Percentiles rank a stretch among this genome's conserved stretches.
Conservation (phyloP, 371 early-diverging fungal genomes). For the Mucor mucedo region DNA sequence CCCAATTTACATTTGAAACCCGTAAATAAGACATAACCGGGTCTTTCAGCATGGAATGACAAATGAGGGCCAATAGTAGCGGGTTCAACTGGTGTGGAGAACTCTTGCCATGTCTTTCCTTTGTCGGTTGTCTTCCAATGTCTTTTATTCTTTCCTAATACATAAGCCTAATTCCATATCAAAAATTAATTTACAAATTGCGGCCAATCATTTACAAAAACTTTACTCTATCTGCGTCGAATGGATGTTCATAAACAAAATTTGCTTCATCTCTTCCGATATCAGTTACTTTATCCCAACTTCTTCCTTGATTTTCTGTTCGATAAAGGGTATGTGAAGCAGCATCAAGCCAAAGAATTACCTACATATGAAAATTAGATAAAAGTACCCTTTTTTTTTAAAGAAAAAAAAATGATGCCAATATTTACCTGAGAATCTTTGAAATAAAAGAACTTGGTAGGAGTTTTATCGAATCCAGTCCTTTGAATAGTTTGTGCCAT, state of each 20-base stretch:
- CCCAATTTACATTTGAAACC: slow-evolving; percentile 55
- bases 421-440: slow-evolving; percentile 67
- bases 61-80: slow-evolving; percentile 47
- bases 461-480: slow-evolving; percentile 55
- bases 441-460: slow-evolving; percentile 69
- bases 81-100: slow-evolving; percentile 58
- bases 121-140: slow-evolving; percentile 74
- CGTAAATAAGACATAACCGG: slow-evolving; percentile 63
- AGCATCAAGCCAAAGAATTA: slow-evolving; percentile 64
- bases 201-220: too few relatives aligned
- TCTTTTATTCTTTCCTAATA: slow-evolving; percentile 56
- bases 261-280: slow-evolving; percentile 42
- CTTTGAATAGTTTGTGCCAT: slow-evolving; percentile 32
- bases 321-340: slow-evolving; percentile 55
- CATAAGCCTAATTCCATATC: slow-evolving; percentile 57
- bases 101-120: slow-evolving; percentile 69
- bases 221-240: slow-evolving; percentile 58
- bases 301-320: slow-evolving; percentile 72
- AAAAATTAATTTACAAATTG: not conserved
- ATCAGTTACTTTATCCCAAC: slow-evolving; percentile 58
- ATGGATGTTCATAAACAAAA: slow-evolving; percentile 63
- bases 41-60: slow-evolving; percentile 70
- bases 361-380: slow-evolving; percentile 32
- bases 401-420: not conserved
- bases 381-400: too few relatives aligned